Conservation (phyloP, 176 grass and related monocot species). For the Paspalum vaginatum region DNA sequence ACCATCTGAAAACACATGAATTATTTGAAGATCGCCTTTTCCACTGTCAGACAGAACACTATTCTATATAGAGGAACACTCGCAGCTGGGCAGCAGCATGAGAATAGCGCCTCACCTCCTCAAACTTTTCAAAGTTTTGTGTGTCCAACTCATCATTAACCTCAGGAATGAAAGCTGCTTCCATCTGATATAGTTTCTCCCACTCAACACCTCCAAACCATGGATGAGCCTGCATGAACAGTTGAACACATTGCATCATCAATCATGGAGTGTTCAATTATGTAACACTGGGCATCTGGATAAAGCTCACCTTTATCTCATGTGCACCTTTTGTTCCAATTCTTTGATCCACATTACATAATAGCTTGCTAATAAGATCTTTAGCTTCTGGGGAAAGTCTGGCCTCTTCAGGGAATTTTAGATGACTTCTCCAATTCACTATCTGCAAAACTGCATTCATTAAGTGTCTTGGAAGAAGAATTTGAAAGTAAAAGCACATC, state of each 20-base stretch:
- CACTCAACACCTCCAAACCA: constrained; percentile 77
- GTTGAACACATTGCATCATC: constrained; percentile 18
- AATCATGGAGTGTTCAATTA: not conserved
- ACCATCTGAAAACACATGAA: not conserved
- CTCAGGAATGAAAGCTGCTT: constrained; percentile 86
- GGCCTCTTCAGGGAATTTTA: constrained; percentile 95
- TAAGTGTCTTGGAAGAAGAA: constrained; percentile 21
- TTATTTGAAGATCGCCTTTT: not conserved
- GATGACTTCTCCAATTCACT: constrained; percentile 92
- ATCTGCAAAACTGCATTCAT: constrained; percentile 55
- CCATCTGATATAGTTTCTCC: constrained; percentile 87
- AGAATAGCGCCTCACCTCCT: constrained; percentile 58
- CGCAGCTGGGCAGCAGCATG: not conserved
- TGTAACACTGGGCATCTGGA: not conserved
- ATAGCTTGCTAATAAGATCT: constrained; percentile 80
- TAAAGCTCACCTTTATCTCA: constrained; percentile 70
- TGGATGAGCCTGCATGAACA: constrained; percentile 63
- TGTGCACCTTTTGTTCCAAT: constrained; percentile 89
- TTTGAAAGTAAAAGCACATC: constrained; percentile 4
- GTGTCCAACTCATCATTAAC: constrained; percentile 82
- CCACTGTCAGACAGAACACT: not conserved
- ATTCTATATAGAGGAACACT: constrained; percentile 10
- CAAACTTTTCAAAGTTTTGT: constrained; percentile 89
- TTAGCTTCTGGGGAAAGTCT: constrained; percentile 75
- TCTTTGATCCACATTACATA: constrained; percentile 87